These are phyloP conservation scores for Sporisorium sorghi DNA, from an alignment of 1,284 basidiomycete genomes.

Conservation along the genomic window DNA sequence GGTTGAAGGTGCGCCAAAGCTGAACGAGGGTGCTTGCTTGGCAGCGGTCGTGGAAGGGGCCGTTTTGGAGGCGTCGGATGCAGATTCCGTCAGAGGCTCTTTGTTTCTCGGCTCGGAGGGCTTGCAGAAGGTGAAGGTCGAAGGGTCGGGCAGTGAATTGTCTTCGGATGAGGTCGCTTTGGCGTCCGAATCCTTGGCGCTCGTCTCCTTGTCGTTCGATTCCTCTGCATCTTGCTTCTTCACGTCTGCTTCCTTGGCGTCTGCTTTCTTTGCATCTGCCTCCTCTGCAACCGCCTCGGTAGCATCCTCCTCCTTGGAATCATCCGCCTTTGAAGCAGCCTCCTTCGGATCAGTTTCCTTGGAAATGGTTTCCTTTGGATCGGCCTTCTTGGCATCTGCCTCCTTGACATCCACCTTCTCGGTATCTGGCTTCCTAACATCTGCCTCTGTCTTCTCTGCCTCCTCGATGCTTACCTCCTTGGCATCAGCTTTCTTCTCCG, in stretches of 20 bases:
- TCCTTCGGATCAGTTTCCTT: slow-evolving; percentile 2
- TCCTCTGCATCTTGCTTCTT: background rate
- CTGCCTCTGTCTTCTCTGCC: background rate
- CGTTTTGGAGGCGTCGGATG: slow-evolving; percentile 1
- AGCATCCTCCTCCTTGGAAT: background rate
- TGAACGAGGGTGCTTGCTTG: slow-evolving; percentile 9
- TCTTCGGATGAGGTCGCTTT: slow-evolving; percentile 10
- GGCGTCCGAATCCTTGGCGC: slow-evolving; percentile 7
- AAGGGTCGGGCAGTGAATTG: slow-evolving; percentile 16
- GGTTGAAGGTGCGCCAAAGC: slow-evolving; percentile 5
- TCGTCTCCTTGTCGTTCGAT: background rate
- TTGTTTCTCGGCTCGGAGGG: slow-evolving; percentile 35
- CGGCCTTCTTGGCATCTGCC: background rate
- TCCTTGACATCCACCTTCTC: background rate
- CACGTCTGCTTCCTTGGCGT: background rate
- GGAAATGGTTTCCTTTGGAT: slow-evolving; percentile 6
- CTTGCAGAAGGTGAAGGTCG: slow-evolving; percentile 35
- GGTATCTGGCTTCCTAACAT: background rate
- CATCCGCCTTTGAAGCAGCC: background rate
- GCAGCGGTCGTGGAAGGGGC: slow-evolving; percentile 2
- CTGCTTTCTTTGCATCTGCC: background rate
- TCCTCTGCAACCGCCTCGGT: no score
- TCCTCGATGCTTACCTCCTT: background rate
- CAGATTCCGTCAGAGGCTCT: slow-evolving; percentile 17
- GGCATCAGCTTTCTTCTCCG: slow-evolving; percentile 1